phyloP scores from a whole-genome alignment of 2,329 filamentous ascomycete genomes.

The Salinomyces thailandicus region DNA sequence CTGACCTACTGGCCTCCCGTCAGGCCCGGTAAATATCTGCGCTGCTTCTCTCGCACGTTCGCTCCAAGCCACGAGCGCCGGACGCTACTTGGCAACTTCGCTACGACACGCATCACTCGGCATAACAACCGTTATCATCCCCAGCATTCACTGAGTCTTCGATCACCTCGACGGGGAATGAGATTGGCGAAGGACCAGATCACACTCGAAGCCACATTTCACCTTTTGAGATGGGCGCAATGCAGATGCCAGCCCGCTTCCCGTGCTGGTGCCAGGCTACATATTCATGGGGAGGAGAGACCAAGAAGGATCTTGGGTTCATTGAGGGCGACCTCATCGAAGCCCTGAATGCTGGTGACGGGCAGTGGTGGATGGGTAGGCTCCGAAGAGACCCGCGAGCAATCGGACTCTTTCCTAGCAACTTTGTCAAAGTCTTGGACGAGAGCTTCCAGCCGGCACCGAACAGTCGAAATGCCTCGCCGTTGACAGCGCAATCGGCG shows the following conservation, averaged over 20 bases:
- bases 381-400: constrained; percentile 81
- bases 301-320: constrained; percentile 88
- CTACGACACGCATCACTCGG: too few relatives aligned
- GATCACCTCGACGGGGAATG: not conserved
- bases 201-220: not conserved
- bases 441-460: constrained; percentile 66
- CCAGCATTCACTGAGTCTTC: not conserved
- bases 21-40: too few relatives aligned
- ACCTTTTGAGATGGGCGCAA: constrained; percentile 5
- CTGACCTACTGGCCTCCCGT: not conserved
- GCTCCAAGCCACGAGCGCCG: not conserved
- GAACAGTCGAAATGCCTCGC: constrained; percentile 48
- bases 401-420: constrained; percentile 88
- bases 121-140: not conserved
- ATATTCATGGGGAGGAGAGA: constrained; percentile 42
- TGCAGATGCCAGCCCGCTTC: constrained; percentile 22
- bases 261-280: constrained; percentile 32
- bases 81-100: too few relatives aligned
- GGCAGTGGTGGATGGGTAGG: constrained; percentile 95
- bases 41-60: not conserved
- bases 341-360: constrained; percentile 93
- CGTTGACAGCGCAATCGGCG: constrained; percentile 36
- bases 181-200: not conserved
- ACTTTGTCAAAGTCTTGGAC: constrained; percentile 87
- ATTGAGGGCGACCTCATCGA: constrained; percentile 97